Percentiles rank a stretch among this genome's conserved stretches.
Conservation (phyloP, 2,329 filamentous ascomycete genomes). For the Cladosporium sp. region DNA sequence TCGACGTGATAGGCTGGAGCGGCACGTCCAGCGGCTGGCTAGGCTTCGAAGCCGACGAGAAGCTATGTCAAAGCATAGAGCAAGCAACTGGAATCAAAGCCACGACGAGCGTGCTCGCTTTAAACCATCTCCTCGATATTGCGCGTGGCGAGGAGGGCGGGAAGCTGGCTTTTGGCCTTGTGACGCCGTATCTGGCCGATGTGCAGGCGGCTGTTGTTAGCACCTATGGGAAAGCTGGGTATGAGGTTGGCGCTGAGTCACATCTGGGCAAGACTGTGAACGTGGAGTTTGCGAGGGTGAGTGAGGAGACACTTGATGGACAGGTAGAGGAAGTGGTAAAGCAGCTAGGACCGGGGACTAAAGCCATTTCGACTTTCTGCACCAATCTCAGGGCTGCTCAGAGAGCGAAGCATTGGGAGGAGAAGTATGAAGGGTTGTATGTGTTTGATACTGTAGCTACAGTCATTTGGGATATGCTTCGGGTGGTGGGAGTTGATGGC, state of each 20-base stretch:
- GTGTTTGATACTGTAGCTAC: constrained; percentile 43
- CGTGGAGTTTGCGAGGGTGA: constrained; percentile 34
- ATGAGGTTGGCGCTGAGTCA: constrained; percentile 31
- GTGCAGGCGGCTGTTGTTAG: constrained; percentile 37
- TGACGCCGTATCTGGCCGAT: constrained; percentile 42
- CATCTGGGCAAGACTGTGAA: constrained; percentile 37
- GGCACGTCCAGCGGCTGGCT: constrained; percentile 28
- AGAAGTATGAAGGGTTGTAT: constrained; percentile 28
- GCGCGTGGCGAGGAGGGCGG: constrained; percentile 17
- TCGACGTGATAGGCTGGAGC: constrained; percentile 30
- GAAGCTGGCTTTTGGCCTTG: constrained; percentile 31
- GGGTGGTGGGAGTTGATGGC: constrained; percentile 30
- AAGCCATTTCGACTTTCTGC: constrained; percentile 40
- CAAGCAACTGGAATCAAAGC: constrained; percentile 36
- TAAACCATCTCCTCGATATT: constrained; percentile 34
- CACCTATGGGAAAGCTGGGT: constrained; percentile 33
- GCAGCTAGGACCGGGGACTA: constrained; percentile 23
- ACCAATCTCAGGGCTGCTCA: constrained; percentile 42
- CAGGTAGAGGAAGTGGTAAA: constrained; percentile 28
- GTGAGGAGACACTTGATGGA: constrained; percentile 27
- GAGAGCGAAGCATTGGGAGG: constrained; percentile 37
- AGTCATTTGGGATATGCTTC: constrained; percentile 41
- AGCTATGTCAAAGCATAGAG: constrained; percentile 37
- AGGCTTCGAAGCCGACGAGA: constrained; percentile 30
- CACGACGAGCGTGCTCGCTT: constrained; percentile 40